These are phyloP conservation scores for Malassezia nana DNA, from an alignment of 1,284 basidiomycete genomes.

Conservation along the genomic window DNA sequence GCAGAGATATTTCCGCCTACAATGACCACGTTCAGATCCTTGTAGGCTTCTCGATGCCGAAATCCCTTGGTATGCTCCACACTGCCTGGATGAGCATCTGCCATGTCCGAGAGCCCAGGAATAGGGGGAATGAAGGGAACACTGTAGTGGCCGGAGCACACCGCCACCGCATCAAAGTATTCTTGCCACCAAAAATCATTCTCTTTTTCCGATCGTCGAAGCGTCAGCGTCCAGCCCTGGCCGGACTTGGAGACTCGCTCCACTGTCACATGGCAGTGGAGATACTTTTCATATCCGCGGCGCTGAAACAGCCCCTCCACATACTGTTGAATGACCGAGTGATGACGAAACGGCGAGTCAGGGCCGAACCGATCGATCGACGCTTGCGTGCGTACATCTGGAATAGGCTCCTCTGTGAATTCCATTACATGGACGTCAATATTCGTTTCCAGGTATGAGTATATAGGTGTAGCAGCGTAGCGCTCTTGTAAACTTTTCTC, in stretches of 20 bases:
- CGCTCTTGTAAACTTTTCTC: neutral
- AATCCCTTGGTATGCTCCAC: constrained; percentile 4
- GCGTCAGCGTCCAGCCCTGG: neutral
- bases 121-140: constrained; percentile 1
- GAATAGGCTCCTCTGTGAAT: constrained; percentile 6
- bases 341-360: neutral
- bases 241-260: neutral
- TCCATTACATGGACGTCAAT: neutral
- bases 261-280: neutral
- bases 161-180: neutral
- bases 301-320: neutral
- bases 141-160: neutral
- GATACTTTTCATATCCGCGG: neutral
- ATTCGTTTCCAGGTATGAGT: neutral
- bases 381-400: neutral
- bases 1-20: neutral
- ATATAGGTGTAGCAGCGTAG: neutral
- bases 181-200: constrained; percentile 7
- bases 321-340: constrained; percentile 5
- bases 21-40: neutral
- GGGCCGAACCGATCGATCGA: neutral
- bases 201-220: neutral
- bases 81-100: neutral
- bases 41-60: neutral
- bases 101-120: constrained; percentile 1